Base-by-base conservation (phyloP, 148 eudicot genomes). In the Arbutus unedo region DNA sequence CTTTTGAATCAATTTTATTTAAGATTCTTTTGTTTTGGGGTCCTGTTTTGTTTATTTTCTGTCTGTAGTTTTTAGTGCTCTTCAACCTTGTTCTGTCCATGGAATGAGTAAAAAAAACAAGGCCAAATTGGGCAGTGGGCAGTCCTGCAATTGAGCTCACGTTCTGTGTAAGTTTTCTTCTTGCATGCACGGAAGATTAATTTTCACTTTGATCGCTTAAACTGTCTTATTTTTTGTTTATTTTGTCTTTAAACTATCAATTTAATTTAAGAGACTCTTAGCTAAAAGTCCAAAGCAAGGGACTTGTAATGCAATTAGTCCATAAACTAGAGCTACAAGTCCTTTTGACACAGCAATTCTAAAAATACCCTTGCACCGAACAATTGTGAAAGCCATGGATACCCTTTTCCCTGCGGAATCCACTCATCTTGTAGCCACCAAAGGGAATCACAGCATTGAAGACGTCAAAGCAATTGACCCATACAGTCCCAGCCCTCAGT, bases 391-490 rank as follows among this genome's bases (percentile, higher is more conserved):
- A 95, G 82, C 99, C 89, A 86, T 96, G 90, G 25, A 91, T 83
- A 51, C 99, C 90, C 87, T 96, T 96, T 79, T 96, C 99, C 86
- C 99, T 87, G 4, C 98, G 98, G n/a, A 89, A 85, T 19, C 98
- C 98, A 47, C 98, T 95, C 98, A 93, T 92, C 86, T 93, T 95
- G 87, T 92, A 95, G 49, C 98, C 98, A 4, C 98, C 98, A 62
- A 95, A 93, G 0, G 98, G 98, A 53, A 95, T 93, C 31, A 93
- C 93, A 70, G 98, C 98, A 77, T 95, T 98, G 18, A n/a, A n/a
- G n/a, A n/a, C n/a, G n/a, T n/a, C n/a, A n/a, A 86, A 95, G 88
- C 98, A 95, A 76, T 95, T 95, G n/a, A 95, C 88, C 98, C 98
- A 93, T 4, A 95, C 96, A 0, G 96, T 95, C 54, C 98, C 98